A percentile compares a stretch with the other conserved stretches of the same genome.
Evolutionary conservation across 2,329 filamentous ascomycete genomes (phyloP).

Genomic region (Aspergillus melleus): DNA sequence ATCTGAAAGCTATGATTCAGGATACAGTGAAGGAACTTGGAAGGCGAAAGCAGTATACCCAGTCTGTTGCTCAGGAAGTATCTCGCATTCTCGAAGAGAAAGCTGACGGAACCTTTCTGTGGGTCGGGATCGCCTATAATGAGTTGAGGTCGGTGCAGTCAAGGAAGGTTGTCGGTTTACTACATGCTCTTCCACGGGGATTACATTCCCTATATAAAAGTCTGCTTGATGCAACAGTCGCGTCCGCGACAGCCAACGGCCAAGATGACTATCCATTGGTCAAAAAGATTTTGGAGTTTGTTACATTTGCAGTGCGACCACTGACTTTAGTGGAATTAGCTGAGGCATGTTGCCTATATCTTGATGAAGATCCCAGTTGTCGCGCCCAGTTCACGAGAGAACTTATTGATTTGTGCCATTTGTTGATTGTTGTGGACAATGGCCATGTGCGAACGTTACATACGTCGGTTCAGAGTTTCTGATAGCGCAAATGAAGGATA

Average conservation of each 20-base stretch:
- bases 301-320: conserved; percentile 1
- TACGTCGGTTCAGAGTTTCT: conserved; percentile 8
- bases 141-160: conserved; percentile 3
- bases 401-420: conserved; percentile 13
- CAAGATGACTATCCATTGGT: not conserved
- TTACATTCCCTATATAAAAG: not conserved
- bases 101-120: conserved; percentile 20
- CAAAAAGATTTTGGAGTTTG: not conserved
- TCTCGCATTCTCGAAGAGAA: conserved; percentile 14
- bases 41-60: conserved; percentile 8
- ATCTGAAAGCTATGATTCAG: not conserved
- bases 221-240: not conserved
- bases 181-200: not conserved
- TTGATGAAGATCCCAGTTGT: conserved; percentile 6
- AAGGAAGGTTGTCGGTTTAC: not conserved
- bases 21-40: conserved; percentile 11
- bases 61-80: not conserved
- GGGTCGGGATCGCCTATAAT: conserved; percentile 16
- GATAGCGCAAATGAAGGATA: not conserved
- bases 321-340: conserved; percentile 13
- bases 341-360: conserved; percentile 11
- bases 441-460: conserved; percentile 12
- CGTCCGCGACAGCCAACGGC: not conserved
- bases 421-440: conserved; percentile 16
- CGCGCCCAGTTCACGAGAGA: conserved; percentile 10